Evolutionary conservation across 1,284 basidiomycete genomes (phyloP).

Genomic region (Ustilago tritici): DNA sequence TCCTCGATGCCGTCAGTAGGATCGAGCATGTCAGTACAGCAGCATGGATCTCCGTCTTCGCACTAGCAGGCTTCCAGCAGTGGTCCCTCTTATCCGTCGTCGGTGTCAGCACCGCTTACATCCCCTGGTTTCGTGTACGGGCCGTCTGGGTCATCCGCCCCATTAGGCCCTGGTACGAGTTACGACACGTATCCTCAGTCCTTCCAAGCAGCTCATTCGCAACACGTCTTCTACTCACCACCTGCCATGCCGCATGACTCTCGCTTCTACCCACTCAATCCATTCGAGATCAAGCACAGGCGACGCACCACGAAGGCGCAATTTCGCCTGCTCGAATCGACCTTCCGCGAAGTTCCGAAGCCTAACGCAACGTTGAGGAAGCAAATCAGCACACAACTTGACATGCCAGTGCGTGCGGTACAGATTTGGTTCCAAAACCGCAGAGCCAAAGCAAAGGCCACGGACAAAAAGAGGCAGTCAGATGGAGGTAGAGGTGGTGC

Average conservation of each 20-base stretch:
- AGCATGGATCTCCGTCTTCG: slow-evolving; percentile 9
- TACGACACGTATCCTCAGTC: slow-evolving; percentile 15
- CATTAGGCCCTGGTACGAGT: neutral
- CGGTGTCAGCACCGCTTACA: slow-evolving; percentile 1
- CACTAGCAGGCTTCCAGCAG: neutral
- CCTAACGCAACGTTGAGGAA: slow-evolving; percentile 58
- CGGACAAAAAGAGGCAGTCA: slow-evolving; percentile 42
- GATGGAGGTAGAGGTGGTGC: neutral
- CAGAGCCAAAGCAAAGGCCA: slow-evolving; percentile 59
- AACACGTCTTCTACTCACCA: slow-evolving; percentile 34
- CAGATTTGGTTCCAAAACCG: slow-evolving; percentile 66
- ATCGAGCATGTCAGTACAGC: slow-evolving; percentile 12
- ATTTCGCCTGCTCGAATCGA: slow-evolving; percentile 58
- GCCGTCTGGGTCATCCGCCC: slow-evolving; percentile 10
- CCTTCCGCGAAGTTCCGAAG: slow-evolving; percentile 59
- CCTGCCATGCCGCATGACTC: slow-evolving; percentile 24
- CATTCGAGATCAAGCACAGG: slow-evolving; percentile 65
- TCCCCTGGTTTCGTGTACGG: slow-evolving; percentile 30
- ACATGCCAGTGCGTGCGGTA: slow-evolving; percentile 59
- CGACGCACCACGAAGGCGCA: slow-evolving; percentile 63
- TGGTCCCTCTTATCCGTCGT: slow-evolving; percentile 2
- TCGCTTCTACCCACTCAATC: slow-evolving; percentile 51
- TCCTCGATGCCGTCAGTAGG: slow-evolving; percentile 15
- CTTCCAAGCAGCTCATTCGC: slow-evolving; percentile 14
- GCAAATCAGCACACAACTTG: slow-evolving; percentile 54